Evolutionary conservation across 2,329 filamentous ascomycete species (phyloP).

Genomic region (Thielaviopsis euricoi): DNA sequence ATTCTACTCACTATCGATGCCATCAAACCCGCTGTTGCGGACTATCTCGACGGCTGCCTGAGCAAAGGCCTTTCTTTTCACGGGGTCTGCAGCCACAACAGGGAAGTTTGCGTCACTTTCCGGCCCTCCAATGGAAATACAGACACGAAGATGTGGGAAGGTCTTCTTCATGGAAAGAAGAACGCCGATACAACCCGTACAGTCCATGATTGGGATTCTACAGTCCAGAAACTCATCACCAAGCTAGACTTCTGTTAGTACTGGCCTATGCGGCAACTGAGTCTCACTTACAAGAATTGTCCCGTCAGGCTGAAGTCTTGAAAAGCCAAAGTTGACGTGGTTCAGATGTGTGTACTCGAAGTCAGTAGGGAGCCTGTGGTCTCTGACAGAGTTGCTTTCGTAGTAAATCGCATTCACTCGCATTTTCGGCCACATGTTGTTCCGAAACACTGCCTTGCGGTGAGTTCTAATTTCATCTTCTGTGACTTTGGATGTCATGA

Average conservation of each 20-base stretch:
- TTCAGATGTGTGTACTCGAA: neutral
- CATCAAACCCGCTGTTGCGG: neutral
- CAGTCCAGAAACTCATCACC: neutral
- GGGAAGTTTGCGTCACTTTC: neutral
- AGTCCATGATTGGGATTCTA: neutral
- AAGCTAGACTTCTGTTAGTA: neutral
- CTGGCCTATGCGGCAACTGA: neutral
- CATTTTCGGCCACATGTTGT: neutral
- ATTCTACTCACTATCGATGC: slow-evolving; percentile 8
- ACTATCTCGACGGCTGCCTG: neutral
- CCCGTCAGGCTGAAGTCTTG: neutral
- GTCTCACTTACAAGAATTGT: neutral
- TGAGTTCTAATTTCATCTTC: neutral
- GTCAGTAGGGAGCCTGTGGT: neutral
- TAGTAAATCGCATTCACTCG: neutral
- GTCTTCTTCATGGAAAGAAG: neutral
- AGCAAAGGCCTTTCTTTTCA: neutral
- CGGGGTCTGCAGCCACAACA: neutral
- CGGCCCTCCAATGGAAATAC: slow-evolving; percentile 1
- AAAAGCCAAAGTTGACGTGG: neutral
- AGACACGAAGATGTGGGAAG: neutral
- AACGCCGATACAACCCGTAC: neutral
- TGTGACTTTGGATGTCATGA: neutral
- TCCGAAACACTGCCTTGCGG: neutral
- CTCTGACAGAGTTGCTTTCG: neutral